Evolutionary conservation across 1,284 basidiomycete genomes (phyloP), one percentile per base, ranked within the genome.

Genomic region (Pseudozyma flocculosa): DNA sequence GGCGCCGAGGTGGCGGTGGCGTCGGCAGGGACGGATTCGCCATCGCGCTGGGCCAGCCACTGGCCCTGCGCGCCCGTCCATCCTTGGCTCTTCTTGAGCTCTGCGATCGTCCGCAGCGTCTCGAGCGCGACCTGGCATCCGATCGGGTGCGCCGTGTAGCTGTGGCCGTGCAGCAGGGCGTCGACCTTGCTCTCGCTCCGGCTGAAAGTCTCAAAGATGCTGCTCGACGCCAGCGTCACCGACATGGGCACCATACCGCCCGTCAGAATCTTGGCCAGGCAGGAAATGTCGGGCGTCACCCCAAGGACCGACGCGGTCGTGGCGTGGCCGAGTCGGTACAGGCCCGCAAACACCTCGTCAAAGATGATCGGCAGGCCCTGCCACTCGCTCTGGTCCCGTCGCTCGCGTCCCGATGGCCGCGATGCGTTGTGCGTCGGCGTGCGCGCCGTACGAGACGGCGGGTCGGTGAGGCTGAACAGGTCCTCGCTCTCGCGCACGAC

Each of bases 331-430:
- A 95, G 83, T 26, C 94, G 88, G 74, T 92, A 86, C 11, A 97
- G 82, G 0, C 94, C 94, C 15, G 88, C 86, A 78, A 97, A 97
- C 7, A 98, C 94, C 57, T 97, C 94, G 78, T 98, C 94, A 71
- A 90, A 97, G 54, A 98, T 86, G 57, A 98, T 87, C 0, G 94
- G 92, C 18, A 97, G 81, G 2, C 89, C 88, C 9, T 80, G 82
- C 87, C 88, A 90, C 1, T 70, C 61, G 10, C 22, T 23, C 32
- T 36, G 22, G 18, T 36, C 32, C 9, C 39, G 42, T 10, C 49
- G 45, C 71, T 24, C 78, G 75, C 19, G 68, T 66, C 64, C 0
- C 77, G 76, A 0, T 48, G 29, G 36, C 30, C 24, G 21, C 30
- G 21, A 29, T 14, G 43, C 7, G 15, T 26, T 2, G n/a, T 46